Percentiles rank a stretch among this genome's conserved stretches.
phyloP scores from a whole-genome alignment of 2,329 filamentous ascomycete genomes.

The Tolypocladium ophioglossoides region DNA sequence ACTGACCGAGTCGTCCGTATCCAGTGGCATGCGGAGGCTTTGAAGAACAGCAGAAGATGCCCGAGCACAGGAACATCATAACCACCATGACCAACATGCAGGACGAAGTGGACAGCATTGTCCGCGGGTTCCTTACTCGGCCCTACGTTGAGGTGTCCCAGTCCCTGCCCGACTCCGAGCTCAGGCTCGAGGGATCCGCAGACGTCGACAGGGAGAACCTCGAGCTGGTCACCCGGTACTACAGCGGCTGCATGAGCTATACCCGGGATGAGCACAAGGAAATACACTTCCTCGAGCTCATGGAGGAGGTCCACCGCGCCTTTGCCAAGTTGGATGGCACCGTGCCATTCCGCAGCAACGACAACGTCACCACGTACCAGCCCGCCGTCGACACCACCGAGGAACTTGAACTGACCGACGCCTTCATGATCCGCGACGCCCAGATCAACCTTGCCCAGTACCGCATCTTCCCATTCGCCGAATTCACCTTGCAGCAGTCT shows the following conservation, averaged over 20 bases:
- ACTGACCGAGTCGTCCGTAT: too few relatives aligned
- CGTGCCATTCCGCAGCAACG: not conserved
- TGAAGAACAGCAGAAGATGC: not conserved
- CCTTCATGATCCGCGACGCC: not conserved
- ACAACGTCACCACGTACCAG: not conserved
- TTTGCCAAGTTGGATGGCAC: slow-evolving; percentile 1
- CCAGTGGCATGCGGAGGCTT: not conserved
- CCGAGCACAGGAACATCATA: not conserved
- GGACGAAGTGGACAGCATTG: not conserved
- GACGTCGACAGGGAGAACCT: not conserved
- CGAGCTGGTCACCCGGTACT: slow-evolving; percentile 2
- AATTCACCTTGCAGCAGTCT: slow-evolving; percentile 5
- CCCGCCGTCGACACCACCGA: not conserved
- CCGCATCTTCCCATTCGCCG: slow-evolving; percentile 6
- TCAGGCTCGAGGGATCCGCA: not conserved
- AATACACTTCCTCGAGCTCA: slow-evolving; percentile 1
- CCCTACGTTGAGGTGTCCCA: not conserved
- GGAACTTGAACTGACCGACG: slow-evolving; percentile 1
- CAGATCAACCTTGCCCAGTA: slow-evolving; percentile 1
- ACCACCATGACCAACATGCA: not conserved
- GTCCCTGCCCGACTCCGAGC: not conserved
- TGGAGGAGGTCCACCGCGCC: slow-evolving; percentile 1
- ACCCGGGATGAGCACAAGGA: not conserved
- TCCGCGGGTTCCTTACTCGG: not conserved
- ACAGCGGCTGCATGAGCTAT: slow-evolving; percentile 1